Evolutionary conservation across 345 rosid species (phyloP).

Genomic region (Citrus australasica): DNA sequence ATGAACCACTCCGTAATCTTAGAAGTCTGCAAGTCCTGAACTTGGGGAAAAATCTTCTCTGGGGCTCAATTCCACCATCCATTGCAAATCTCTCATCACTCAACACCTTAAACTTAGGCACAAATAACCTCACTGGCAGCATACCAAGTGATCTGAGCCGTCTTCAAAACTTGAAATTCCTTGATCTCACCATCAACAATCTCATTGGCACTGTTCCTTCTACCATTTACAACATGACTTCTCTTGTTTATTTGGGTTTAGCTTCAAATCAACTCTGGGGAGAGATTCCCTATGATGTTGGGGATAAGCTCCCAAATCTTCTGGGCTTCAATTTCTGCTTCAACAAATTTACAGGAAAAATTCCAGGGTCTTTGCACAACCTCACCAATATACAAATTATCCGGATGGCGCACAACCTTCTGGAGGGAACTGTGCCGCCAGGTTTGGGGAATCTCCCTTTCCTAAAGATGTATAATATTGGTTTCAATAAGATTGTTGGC

Average conservation of each 20-base stretch:
- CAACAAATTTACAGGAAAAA: conserved; percentile 23
- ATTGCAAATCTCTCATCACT: conserved; percentile 42
- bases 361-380: conserved; percentile 26
- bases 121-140: conserved; percentile 37
- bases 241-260: conserved; percentile 16
- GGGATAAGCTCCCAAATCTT: conserved; percentile 31
- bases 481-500: conserved; percentile 12
- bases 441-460: conserved; percentile 24
- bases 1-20: conserved; percentile 26
- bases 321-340: conserved; percentile 15
- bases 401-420: conserved; percentile 11
- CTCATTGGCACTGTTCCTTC: conserved; percentile 21
- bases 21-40: conserved; percentile 27
- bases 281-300: conserved; percentile 16
- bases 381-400: conserved; percentile 21
- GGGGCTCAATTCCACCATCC: conserved; percentile 37
- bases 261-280: conserved; percentile 26
- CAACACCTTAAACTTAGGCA: conserved; percentile 32
- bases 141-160: conserved; percentile 22
- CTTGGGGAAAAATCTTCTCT: conserved; percentile 37
- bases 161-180: conserved; percentile 13
- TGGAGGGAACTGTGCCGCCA: conserved; percentile 27
- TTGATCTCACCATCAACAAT: conserved; percentile 24
- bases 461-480: conserved; percentile 19
- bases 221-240: conserved; percentile 25